phyloP scores from a whole-genome alignment of 192 early-diverging fungal genomes.

The Coemansia nantahalensis region DNA sequence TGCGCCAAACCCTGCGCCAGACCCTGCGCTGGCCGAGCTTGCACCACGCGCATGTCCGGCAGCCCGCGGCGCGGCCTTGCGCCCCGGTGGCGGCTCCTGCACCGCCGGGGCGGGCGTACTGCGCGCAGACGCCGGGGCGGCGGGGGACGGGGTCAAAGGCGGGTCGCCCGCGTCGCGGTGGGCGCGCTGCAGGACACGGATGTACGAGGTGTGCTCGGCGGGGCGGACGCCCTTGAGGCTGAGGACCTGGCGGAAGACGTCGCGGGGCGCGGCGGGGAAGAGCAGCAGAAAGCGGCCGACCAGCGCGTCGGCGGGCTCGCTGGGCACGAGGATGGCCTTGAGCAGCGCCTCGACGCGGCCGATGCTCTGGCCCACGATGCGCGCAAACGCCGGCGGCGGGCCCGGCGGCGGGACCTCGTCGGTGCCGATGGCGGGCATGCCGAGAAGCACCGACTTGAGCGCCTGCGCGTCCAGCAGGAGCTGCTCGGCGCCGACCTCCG shows the following conservation, averaged over 20 bases:
- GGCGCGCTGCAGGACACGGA: conserved; percentile 16
- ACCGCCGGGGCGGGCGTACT: no score
- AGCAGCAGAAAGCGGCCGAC: conserved; percentile 89
- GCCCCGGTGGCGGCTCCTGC: no score
- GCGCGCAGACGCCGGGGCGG: no score
- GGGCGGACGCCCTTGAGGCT: conserved; percentile 77
- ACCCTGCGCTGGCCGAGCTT: background rate
- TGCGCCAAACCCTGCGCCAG: no score
- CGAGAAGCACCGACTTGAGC: conserved; percentile 77
- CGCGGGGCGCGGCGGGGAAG: conserved; percentile 66
- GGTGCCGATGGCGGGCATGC: conserved; percentile 65
- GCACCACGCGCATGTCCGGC: background rate
- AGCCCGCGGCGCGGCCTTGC: background rate
- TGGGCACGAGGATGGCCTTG: conserved; percentile 84
- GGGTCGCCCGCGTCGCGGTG: background rate
- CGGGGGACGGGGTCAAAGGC: no score
- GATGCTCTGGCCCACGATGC: conserved; percentile 80
- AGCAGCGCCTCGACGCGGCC: conserved; percentile 81
- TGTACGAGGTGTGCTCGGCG: conserved; percentile 56
- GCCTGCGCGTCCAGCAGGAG: conserved; percentile 93
- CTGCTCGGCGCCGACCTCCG: conserved; percentile 95
- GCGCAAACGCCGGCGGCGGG: conserved; percentile 63
- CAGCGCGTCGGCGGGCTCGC: conserved; percentile 78
- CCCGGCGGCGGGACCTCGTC: conserved; percentile 32
- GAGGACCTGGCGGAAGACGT: conserved; percentile 76